Conservation (phyloP, 1,284 basidiomycete genomes). For the Neonothopanus nambi region DNA sequence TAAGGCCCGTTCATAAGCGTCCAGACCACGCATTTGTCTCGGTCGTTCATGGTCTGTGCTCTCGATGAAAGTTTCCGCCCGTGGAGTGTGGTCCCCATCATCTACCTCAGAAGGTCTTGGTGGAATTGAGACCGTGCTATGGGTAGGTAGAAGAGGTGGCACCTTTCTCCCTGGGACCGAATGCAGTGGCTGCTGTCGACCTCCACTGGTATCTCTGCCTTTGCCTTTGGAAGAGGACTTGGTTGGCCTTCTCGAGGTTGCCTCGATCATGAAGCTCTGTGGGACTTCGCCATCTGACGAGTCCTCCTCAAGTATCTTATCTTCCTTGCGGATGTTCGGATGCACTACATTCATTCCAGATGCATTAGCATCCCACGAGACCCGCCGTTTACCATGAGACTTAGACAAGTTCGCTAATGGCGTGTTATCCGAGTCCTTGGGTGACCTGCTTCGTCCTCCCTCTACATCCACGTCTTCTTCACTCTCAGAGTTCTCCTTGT, state of each 20-base stretch:
- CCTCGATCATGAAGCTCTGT: conserved; percentile 81
- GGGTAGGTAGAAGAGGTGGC: conserved; percentile 40
- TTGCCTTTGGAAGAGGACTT: conserved; percentile 37
- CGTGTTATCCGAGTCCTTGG: conserved; percentile 13
- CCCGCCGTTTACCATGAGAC: conserved; percentile 49
- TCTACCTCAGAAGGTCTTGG: conserved; percentile 69
- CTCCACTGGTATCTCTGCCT: conserved; percentile 23
- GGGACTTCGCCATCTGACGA: conserved; percentile 80
- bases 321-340: conserved; percentile 67
- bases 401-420: conserved; percentile 25
- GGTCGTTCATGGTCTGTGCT: conserved; percentile 16
- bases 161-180: conserved; percentile 42
- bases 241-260: conserved; percentile 41
- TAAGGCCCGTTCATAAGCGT: conserved; percentile 85
- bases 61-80: conserved; percentile 15
- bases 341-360: conserved; percentile 57
- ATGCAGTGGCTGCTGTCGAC: conserved; percentile 39
- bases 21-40: conserved; percentile 68
- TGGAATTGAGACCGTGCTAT: conserved; percentile 48
- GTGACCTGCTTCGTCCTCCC: conserved; percentile 41
- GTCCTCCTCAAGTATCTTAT: conserved; percentile 52
- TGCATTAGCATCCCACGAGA: conserved; percentile 54
- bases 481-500: conserved; percentile 40
- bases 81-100: conserved; percentile 19
- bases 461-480: conserved; percentile 53